Conservation (phyloP, 2,329 filamentous ascomycete species). For the Penicillium brasilianum region DNA sequence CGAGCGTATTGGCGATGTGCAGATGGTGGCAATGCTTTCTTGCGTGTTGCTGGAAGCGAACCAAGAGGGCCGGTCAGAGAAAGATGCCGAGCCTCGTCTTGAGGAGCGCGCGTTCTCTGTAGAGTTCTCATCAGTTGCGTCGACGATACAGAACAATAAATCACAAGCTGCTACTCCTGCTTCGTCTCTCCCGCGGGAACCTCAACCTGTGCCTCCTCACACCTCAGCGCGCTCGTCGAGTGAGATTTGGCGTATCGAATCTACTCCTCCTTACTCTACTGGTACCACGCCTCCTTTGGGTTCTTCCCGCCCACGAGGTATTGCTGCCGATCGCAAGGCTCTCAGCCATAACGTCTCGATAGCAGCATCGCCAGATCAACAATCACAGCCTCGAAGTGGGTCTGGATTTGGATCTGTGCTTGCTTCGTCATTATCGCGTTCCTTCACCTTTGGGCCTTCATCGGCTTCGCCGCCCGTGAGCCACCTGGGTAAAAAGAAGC, state of each 20-base stretch:
- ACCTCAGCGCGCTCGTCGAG: constrained; percentile 58
- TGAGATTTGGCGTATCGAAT: constrained; percentile 56
- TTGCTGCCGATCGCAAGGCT: constrained; percentile 48
- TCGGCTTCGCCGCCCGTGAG: constrained; percentile 49
- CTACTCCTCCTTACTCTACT: constrained; percentile 58
- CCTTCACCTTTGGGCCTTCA: constrained; percentile 51
- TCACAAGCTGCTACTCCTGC: constrained; percentile 44
- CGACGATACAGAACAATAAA: constrained; percentile 50
- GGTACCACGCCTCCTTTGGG: constrained; percentile 57
- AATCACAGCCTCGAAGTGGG: constrained; percentile 44
- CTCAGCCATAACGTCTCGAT: constrained; percentile 48
- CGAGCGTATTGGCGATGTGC: constrained; percentile 64
- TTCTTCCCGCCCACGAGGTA: constrained; percentile 47
- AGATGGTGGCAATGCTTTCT: constrained; percentile 70
- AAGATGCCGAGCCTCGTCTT: constrained; percentile 41
- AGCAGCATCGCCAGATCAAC: constrained; percentile 49
- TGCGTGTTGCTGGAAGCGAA: constrained; percentile 62
- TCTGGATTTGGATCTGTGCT: constrained; percentile 50
- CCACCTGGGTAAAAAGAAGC: constrained; percentile 42
- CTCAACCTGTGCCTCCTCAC: constrained; percentile 42
- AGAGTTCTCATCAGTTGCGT: constrained; percentile 53
- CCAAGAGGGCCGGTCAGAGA: constrained; percentile 44
- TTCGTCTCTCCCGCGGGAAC: constrained; percentile 42
- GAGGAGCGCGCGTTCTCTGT: constrained; percentile 53
- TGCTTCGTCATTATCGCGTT: constrained; percentile 52